These are phyloP conservation scores for Citrus mangshanensis DNA, from an alignment of 345 rosid species.

Conservation along the genomic window DNA sequence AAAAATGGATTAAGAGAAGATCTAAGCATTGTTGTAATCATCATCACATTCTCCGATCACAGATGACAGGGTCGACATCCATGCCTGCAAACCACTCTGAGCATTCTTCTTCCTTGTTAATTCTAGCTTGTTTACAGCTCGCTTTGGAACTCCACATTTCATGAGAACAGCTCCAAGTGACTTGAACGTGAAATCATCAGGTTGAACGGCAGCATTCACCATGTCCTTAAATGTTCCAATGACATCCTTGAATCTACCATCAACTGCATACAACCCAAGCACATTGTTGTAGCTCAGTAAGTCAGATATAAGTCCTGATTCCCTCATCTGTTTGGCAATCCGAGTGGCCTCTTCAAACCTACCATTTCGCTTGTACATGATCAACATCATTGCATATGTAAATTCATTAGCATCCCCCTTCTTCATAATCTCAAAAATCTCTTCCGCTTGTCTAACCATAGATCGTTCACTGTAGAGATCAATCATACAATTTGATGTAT, in stretches of 20 bases:
- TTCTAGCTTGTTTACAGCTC: slow-evolving; percentile 52
- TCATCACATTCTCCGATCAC: slow-evolving; percentile 35
- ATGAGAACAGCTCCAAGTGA: slow-evolving; percentile 57
- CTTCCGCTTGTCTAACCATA: slow-evolving; percentile 63
- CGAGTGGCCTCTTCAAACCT: slow-evolving; percentile 66
- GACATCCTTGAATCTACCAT: slow-evolving; percentile 70
- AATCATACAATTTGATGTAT: slow-evolving; percentile 80
- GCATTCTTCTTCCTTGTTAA: slow-evolving; percentile 43
- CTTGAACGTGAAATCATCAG: slow-evolving; percentile 62
- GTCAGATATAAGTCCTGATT: slow-evolving; percentile 48
- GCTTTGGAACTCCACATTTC: slow-evolving; percentile 69
- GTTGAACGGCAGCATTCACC: slow-evolving; percentile 48
- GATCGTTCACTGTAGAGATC: slow-evolving; percentile 71
- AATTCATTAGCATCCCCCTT: slow-evolving; percentile 76
- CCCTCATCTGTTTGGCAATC: slow-evolving; percentile 69
- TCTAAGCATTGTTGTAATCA: neutral
- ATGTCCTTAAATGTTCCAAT: slow-evolving; percentile 60
- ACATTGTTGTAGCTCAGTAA: slow-evolving; percentile 71
- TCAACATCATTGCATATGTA: slow-evolving; percentile 73
- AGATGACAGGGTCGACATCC: slow-evolving; percentile 56
- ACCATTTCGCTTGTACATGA: slow-evolving; percentile 75
- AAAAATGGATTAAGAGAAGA: neutral
- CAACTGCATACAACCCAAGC: slow-evolving; percentile 57
- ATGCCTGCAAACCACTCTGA: slow-evolving; percentile 45
- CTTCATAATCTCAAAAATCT: slow-evolving; percentile 55